Base-by-base conservation (phyloP, 2,329 filamentous ascomycete species). In the Trichoderma polysporum region DNA sequence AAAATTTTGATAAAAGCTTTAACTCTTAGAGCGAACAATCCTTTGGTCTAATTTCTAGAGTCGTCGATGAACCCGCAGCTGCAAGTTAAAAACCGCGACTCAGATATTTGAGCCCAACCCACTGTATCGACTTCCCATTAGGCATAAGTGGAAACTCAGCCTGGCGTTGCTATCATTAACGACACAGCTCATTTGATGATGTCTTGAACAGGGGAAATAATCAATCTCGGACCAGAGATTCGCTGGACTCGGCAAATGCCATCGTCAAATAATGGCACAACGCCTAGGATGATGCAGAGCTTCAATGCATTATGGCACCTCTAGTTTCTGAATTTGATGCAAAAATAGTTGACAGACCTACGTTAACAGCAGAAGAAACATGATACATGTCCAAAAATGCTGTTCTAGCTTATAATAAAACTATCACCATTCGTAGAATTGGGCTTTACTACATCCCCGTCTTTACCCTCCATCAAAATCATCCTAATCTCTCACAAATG, bases 101-200 rank as follows among this genome's bases (percentile, higher is more conserved):
- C 70, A 73, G 10, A 56, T 53, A 2, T 62, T 63, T 1, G 47
- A 56, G 10, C 22, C 74, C 27, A 72, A 71, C 53, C 70, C 74
- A 0, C 66, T 79, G 1, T 75, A 76, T 70, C 78, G 79, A 67
- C 76, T 87, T 1, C 83, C 84, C 0, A 68, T 81, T 1, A 80
- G 79, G 0, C 68, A 77, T 13, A 58, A 58, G 0, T 87, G 85
- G 84, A 77, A 5, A 68, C 76, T 12, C 71, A 74, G 4, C 41
- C 75, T 0, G 82, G 83, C 3, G 76, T 82, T 3, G 84, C 85
- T 0, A 73, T 88, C 13, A 73, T 87, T 19, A 85, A 85, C 3
- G 85, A 87, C 70, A 83, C 85, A 0, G 85, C 84, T 8, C 85
- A 87, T 72, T 70, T 86, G 13, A 84, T 85, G 79, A 80, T 80